These are phyloP conservation scores for Corylus avellana DNA, from an alignment of 306 rosid genomes.

Conservation along the genomic window DNA sequence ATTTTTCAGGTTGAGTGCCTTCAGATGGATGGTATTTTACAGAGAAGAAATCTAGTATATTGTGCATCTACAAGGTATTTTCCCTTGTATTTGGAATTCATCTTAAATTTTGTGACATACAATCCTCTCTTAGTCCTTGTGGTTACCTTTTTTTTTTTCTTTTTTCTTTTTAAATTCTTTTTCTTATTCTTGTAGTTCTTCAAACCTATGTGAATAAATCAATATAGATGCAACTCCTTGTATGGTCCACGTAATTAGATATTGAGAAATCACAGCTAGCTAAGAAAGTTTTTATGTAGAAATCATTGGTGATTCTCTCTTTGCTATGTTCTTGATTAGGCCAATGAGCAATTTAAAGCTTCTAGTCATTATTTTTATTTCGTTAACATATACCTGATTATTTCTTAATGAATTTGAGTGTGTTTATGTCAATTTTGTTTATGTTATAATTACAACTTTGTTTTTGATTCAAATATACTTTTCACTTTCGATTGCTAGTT, in stretches of 20 bases:
- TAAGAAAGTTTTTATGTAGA: background rate
- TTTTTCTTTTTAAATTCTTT: background rate
- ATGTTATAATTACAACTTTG: background rate
- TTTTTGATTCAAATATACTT: background rate
- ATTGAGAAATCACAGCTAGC: background rate
- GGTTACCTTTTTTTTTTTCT: background rate
- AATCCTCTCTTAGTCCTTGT: background rate
- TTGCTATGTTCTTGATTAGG: background rate
- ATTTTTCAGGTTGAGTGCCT: slow-evolving; percentile 84
- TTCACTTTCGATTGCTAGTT: background rate
- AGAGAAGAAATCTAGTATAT: slow-evolving; percentile 92
- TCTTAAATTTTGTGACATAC: slow-evolving; percentile 8
- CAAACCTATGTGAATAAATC: background rate
- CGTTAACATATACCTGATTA: background rate
- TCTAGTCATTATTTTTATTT: background rate
- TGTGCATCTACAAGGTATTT: slow-evolving; percentile 95
- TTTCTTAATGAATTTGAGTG: background rate
- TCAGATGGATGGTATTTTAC: slow-evolving; percentile 85
- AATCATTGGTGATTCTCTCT: background rate
- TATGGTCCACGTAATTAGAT: background rate
- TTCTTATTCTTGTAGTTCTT: background rate
- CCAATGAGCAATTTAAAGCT: background rate
- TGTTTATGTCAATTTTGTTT: background rate
- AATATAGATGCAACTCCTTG: background rate
- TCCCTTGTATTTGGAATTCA: slow-evolving; percentile 24